Evolutionary conservation across 2,329 filamentous ascomycete species (phyloP), one percentile per base, ranked within the genome.

Genomic region (Aspergillus aculeatus): DNA sequence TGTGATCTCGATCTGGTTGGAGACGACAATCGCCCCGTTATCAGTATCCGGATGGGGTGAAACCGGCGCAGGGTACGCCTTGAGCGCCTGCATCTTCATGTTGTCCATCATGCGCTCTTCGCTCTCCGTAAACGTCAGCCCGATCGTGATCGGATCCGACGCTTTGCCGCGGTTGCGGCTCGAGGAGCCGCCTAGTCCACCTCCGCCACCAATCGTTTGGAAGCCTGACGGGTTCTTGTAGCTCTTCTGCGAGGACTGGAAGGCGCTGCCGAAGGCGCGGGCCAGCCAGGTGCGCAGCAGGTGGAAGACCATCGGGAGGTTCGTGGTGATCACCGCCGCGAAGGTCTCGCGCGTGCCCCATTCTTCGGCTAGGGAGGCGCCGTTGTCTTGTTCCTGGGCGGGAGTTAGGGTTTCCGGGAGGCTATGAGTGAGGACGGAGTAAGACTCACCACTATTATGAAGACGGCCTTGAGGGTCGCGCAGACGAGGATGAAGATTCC

Each of bases 401-500:
- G 31, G 23, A 11, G 11, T 44, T 26, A 50, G 26, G 58, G 26
- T 29, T 29, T 9, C 7, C 9, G 26, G 26, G 26, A 26, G 26
- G 26, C 26, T 26, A 9, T 7, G 7, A 3, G 26, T 2, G 19
- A 31, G 2, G 23, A 56, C 21, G 41, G 44, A 23, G 41, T 1
- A 4, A n/a, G 23, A 66, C 69, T 63, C 48, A 75, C 72, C 16
- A 71, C 74, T 50, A 82, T 54, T 54, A 84, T 80, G 5, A 81
- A 73, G 10, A 82, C 74, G 59, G 79, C 82, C 47, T 83, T 81
- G 4, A 85, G 70, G 50, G 83, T 78, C 6, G 80, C 82, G 47
- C 80, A 80, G 41, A 81, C 75, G 48, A 82, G 82, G 50, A 84
- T 76, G 62, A 85, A 84, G 4, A 81, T 63, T 14, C 82, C 83